phyloP scores from a whole-genome alignment of 129 eudicot species.

The Ambrosia artemisiifolia region DNA sequence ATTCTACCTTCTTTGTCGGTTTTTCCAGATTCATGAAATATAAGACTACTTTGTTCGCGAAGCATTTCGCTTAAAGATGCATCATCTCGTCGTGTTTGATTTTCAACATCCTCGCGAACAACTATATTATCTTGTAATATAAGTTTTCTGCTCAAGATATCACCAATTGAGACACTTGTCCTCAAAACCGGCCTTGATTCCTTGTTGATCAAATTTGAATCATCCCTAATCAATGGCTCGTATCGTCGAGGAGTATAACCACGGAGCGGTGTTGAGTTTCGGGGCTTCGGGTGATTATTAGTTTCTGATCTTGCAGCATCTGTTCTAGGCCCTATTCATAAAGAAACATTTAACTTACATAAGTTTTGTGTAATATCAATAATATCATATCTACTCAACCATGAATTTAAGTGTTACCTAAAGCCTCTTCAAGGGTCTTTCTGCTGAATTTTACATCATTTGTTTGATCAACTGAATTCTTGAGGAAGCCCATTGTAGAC shows the following conservation, averaged over 20 bases:
- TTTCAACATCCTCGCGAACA: slow-evolving; percentile 43
- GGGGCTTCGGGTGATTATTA: slow-evolving; percentile 13
- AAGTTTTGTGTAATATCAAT: neutral
- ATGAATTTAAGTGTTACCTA: slow-evolving; percentile 13
- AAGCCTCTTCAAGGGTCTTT: slow-evolving; percentile 37
- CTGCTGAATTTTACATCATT: slow-evolving; percentile 21
- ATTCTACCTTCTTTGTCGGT: slow-evolving; percentile 38
- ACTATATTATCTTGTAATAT: slow-evolving; percentile 56
- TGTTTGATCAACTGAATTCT: slow-evolving; percentile 26
- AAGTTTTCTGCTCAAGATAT: slow-evolving; percentile 54
- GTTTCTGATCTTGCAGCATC: slow-evolving; percentile 24
- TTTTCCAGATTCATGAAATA: slow-evolving; percentile 41
- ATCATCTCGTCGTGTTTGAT: slow-evolving; percentile 36
- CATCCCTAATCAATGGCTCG: slow-evolving; percentile 31
- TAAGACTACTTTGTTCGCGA: slow-evolving; percentile 63
- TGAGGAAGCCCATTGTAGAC: slow-evolving; percentile 28
- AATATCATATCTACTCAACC: too few species aligned
- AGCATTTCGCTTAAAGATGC: slow-evolving; percentile 76
- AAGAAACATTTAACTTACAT: neutral
- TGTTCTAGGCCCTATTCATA: slow-evolving; percentile 22
- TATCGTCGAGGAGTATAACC: slow-evolving; percentile 24
- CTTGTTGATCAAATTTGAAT: slow-evolving; percentile 29
- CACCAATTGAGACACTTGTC: slow-evolving; percentile 65
- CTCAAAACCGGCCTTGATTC: slow-evolving; percentile 36
- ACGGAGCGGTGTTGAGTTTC: slow-evolving; percentile 32